Percentiles rank a stretch among this genome's conserved stretches.
These are phyloP conservation scores for Astragalus membranaceus DNA, from an alignment of 306 rosid species.

Conservation along the genomic window DNA sequence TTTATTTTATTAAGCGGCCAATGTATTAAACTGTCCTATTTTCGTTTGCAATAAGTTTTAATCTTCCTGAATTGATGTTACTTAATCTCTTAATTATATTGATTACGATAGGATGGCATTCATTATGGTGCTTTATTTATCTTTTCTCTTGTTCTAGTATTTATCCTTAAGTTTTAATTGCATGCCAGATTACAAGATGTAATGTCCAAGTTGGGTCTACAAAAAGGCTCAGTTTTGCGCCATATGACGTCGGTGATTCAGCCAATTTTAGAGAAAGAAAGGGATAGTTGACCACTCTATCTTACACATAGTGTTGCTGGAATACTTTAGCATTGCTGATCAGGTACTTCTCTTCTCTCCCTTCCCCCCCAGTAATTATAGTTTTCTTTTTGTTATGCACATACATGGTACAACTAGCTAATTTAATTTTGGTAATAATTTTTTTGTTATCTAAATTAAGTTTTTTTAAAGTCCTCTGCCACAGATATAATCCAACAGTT, in stretches of 20 bases:
- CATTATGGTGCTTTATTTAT: too few relatives aligned
- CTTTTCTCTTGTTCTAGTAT: too few relatives aligned
- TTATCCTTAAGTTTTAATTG: constrained; percentile 14
- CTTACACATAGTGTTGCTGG: constrained; percentile 68
- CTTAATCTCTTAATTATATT: constrained; percentile 7
- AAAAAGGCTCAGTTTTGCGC: constrained; percentile 69
- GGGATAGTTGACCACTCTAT: constrained; percentile 95
- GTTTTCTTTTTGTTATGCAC: not conserved
- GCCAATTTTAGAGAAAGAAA: constrained; percentile 93
- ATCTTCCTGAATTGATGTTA: not conserved
- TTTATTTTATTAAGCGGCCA: not conserved
- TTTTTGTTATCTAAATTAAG: constrained; percentile 31
- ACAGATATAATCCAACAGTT: constrained; percentile 73
- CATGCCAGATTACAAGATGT: constrained; percentile 61
- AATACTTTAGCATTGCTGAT: constrained; percentile 77
- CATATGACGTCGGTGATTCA: constrained; percentile 75
- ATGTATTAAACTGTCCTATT: not conserved
- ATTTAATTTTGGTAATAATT: constrained; percentile 1
- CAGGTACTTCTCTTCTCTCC: constrained; percentile 42
- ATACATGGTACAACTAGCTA: not conserved
- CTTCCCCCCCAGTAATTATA: not conserved
- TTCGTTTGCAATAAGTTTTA: not conserved
- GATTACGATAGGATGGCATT: too few relatives aligned
- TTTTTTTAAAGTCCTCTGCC: constrained; percentile 65
- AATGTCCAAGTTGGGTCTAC: constrained; percentile 69